Evolutionary conservation across 78 protist species (phyloP).

Genomic region (Diacronema lutheri): DNA sequence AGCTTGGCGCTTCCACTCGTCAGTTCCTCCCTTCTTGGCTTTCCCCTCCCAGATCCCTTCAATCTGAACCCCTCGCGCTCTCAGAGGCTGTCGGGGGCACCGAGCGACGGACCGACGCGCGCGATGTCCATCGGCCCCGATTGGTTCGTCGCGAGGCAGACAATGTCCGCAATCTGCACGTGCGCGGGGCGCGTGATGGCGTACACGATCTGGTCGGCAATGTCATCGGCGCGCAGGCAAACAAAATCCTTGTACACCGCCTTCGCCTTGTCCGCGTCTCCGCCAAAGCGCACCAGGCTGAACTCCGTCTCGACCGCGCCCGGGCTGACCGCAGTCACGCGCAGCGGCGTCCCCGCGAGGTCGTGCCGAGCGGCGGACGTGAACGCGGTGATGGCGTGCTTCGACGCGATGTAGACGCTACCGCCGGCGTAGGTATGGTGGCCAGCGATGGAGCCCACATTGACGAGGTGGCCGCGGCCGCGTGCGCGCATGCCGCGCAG

Average conservation of each 20-base stretch:
- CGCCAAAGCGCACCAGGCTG: conserved; percentile 52
- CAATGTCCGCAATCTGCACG: conserved; percentile 60
- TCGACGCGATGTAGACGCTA: conserved; percentile 66
- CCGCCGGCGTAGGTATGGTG: conserved; percentile 56
- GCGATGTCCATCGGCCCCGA: conserved; percentile 20
- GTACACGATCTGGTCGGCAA: conserved; percentile 65
- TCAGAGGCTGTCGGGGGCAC: neutral
- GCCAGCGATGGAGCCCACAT: conserved; percentile 66
- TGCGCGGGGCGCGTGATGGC: conserved; percentile 65
- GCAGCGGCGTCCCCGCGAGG: conserved; percentile 52
- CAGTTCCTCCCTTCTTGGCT: too few species aligned
- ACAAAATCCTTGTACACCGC: conserved; percentile 53
- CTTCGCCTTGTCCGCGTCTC: conserved; percentile 59
- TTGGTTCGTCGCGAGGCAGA: conserved; percentile 56
- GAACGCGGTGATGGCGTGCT: conserved; percentile 70
- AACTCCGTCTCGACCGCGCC: conserved; percentile 76
- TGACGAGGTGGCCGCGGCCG: conserved; percentile 60
- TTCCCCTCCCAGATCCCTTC: too few species aligned
- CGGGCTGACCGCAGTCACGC: conserved; percentile 68
- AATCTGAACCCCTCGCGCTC: too few species aligned
- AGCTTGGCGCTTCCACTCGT: too few species aligned
- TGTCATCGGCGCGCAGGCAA: conserved; percentile 49
- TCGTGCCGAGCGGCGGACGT: conserved; percentile 63
- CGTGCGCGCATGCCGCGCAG: conserved; percentile 47
- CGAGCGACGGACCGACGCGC: neutral